These are phyloP conservation scores for Exserohilum rostratum DNA, from an alignment of 2,329 filamentous ascomycete species.

Conservation along the genomic window DNA sequence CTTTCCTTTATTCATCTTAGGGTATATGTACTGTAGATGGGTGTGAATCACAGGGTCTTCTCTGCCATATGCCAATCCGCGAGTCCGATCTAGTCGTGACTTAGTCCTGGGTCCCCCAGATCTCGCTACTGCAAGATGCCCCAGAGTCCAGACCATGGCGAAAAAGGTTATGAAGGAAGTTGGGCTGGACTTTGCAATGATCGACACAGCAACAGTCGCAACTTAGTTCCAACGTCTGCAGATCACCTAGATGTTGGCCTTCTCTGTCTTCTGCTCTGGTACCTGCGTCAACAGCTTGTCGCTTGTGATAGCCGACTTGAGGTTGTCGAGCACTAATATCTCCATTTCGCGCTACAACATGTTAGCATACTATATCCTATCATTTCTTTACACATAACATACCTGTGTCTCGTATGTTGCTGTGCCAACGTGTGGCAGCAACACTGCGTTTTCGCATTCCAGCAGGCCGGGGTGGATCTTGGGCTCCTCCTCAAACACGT, in stretches of 20 bases:
- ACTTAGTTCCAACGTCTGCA: background rate
- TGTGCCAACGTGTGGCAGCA: conserved; percentile 67
- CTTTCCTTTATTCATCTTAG: too few relatives aligned
- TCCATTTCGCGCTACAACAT: conserved; percentile 60
- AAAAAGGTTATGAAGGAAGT: too few relatives aligned
- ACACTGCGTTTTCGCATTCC: conserved; percentile 57
- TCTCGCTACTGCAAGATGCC: too few relatives aligned
- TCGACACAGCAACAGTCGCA: background rate
- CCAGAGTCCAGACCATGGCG: too few relatives aligned
- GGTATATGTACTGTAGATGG: too few relatives aligned
- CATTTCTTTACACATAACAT: conserved; percentile 4
- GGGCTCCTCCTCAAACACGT: conserved; percentile 65
- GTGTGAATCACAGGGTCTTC: too few relatives aligned
- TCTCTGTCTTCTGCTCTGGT: conserved; percentile 60
- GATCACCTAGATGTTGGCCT: conserved; percentile 34
- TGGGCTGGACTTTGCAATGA: background rate
- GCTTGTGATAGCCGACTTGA: conserved; percentile 62
- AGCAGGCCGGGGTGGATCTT: conserved; percentile 59
- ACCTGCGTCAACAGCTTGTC: conserved; percentile 66
- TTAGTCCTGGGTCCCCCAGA: too few relatives aligned
- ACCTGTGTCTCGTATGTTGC: conserved; percentile 65
- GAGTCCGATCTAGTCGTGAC: too few relatives aligned
- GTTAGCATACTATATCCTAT: conserved; percentile 9
- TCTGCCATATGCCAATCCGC: too few relatives aligned
- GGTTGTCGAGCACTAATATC: conserved; percentile 62